A percentile compares a stretch with the other conserved stretches of the same genome.
Conservation (phyloP, 1,139 yeast genomes). For the Candida sanyaensis region DNA sequence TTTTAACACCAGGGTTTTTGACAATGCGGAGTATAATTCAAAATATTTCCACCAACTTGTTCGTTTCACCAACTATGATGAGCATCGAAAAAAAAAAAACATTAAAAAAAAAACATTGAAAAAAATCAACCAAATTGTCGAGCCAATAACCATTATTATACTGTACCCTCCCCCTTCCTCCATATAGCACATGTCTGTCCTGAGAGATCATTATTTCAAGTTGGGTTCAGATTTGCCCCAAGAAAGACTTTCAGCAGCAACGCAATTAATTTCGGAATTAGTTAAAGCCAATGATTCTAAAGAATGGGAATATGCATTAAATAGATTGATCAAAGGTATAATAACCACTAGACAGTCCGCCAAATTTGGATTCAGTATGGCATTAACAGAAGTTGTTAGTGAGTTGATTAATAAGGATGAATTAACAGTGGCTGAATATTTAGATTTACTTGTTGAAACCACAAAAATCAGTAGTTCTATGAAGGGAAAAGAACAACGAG, state of each 20-base stretch:
- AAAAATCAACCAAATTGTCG: neutral
- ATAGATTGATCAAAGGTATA: conserved; percentile 77
- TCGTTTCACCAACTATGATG: neutral
- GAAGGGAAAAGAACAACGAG: conserved; percentile 82
- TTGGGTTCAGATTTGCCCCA: conserved; percentile 75
- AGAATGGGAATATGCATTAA: conserved; percentile 84
- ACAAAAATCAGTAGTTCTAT: conserved; percentile 52
- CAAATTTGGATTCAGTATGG: conserved; percentile 85
- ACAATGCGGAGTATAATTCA: no score
- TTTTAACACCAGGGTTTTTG: neutral
- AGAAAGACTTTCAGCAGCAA: conserved; percentile 76
- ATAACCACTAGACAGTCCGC: conserved; percentile 83
- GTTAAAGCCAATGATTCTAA: conserved; percentile 40
- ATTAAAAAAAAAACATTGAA: no score
- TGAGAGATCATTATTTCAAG: conserved; percentile 75
- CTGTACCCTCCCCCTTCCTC: no score
- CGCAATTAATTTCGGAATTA: conserved; percentile 62
- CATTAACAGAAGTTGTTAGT: conserved; percentile 74
- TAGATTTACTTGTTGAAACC: conserved; percentile 44
- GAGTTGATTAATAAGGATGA: conserved; percentile 34
- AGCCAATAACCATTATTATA: no score
- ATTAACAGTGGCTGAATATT: conserved; percentile 34
- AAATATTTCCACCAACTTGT: no score
- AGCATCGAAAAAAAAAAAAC: neutral
- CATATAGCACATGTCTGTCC: conserved; percentile 30